Conservation (phyloP, 345 rosid genomes). For the Euclidium syriacum region DNA sequence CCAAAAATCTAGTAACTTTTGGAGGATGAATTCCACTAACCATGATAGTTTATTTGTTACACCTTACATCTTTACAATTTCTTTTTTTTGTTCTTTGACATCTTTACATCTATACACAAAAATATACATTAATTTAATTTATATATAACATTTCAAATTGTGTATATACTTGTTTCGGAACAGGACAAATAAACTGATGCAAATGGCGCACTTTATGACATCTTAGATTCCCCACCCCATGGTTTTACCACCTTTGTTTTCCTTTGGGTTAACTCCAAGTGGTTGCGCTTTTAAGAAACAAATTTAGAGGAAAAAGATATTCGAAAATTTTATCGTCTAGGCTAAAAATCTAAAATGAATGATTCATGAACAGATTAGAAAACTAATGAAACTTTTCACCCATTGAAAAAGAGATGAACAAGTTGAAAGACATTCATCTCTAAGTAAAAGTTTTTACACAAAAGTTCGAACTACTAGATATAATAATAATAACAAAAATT, state of each 20-base stretch:
- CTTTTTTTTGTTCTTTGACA: no score
- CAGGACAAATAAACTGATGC: conserved; percentile 27
- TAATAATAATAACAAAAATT: no score
- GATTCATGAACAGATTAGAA: no score
- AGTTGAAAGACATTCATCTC: no score
- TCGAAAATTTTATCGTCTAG: no score
- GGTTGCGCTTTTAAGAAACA: no score
- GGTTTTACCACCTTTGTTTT: not conserved
- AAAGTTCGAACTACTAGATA: no score
- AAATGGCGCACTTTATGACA: conserved; percentile 16
- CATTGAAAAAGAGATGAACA: no score
- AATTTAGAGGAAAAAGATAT: no score
- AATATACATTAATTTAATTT: not conserved
- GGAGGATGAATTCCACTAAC: conserved; percentile 29
- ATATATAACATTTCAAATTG: conserved; percentile 1
- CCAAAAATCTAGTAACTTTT: conserved; percentile 31
- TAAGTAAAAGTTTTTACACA: no score
- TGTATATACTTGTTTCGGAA: conserved; percentile 21
- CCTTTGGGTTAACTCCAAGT: not conserved
- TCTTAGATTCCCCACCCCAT: conserved; percentile 26
- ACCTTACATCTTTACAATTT: conserved; percentile 1
- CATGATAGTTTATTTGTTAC: conserved; percentile 14
- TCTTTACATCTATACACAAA: not conserved
- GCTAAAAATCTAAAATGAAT: no score
- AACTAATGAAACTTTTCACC: no score